These are phyloP conservation scores for Taxillus chinensis DNA, from an alignment of 164 flowering plant genomes.

Conservation along the genomic window DNA sequence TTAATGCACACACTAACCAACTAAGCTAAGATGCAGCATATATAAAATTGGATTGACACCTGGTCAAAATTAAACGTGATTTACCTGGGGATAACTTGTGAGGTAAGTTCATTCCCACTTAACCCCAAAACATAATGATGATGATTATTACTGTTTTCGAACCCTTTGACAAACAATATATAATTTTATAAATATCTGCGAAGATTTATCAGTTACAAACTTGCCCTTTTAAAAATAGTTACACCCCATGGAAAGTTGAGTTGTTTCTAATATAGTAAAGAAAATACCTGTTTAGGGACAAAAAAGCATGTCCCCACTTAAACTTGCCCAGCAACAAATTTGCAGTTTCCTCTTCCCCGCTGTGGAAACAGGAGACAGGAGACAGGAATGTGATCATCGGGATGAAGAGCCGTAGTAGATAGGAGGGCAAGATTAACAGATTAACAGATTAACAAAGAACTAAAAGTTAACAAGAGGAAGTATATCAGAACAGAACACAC, in stretches of 20 bases:
- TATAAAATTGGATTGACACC: too few species aligned
- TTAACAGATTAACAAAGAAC: background rate
- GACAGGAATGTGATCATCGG: background rate
- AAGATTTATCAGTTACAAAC: background rate
- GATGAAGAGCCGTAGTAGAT: background rate
- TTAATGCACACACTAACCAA: too few species aligned
- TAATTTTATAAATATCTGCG: background rate
- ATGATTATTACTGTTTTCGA: too few species aligned
- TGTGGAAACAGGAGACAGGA: constrained; percentile 19
- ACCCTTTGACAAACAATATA: too few species aligned
- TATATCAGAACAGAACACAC: too few species aligned
- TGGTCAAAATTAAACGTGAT: too few species aligned
- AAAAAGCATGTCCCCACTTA: constrained; percentile 98
- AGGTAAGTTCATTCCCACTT: too few species aligned
- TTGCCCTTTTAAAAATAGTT: background rate
- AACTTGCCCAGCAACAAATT: constrained; percentile 78
- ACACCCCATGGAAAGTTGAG: too few species aligned
- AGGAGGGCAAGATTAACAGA: background rate
- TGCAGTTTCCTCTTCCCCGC: constrained; percentile 94
- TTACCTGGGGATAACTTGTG: too few species aligned
- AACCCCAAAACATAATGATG: background rate
- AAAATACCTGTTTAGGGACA: constrained; percentile 77
- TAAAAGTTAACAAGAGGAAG: too few species aligned
- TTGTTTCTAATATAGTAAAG: background rate
- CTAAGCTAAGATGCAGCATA: too few species aligned